These are phyloP conservation scores for Prunus dulcis DNA, from an alignment of 306 rosid genomes.

Conservation along the genomic window DNA sequence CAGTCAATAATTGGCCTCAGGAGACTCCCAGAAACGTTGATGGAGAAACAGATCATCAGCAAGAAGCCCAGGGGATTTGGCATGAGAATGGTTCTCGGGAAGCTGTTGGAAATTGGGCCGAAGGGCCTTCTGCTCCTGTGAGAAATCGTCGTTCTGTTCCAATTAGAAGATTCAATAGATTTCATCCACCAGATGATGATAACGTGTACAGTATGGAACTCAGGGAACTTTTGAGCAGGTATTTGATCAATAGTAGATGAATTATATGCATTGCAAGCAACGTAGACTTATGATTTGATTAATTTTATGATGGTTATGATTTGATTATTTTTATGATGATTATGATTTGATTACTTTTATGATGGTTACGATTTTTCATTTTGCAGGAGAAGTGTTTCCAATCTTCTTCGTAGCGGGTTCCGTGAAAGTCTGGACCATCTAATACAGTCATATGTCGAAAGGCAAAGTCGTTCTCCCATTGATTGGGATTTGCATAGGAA, in stretches of 20 bases:
- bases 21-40: constrained; percentile 52
- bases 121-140: constrained; percentile 68
- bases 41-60: constrained; percentile 57
- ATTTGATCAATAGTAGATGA: constrained; percentile 23
- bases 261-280: constrained; percentile 12
- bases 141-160: constrained; percentile 78
- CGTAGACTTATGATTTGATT: constrained; percentile 18
- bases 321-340: constrained; percentile 16
- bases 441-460: constrained; percentile 93
- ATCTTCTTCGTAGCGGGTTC: constrained; percentile 98
- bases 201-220: constrained; percentile 99
- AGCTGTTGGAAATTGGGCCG: constrained; percentile 74
- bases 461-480: constrained; percentile 91
- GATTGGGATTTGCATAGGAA: constrained; percentile 99
- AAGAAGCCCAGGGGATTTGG: constrained; percentile 67
- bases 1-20: constrained; percentile 62
- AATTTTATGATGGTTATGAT: constrained; percentile 22
- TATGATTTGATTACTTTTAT: constrained; percentile 20
- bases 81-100: constrained; percentile 62
- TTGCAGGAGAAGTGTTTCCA: constrained; percentile 98
- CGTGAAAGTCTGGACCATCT: constrained; percentile 98
- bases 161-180: constrained; percentile 73
- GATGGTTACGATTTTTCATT: constrained; percentile 24
- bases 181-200: constrained; percentile 97
- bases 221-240: constrained; percentile 99